Percentiles rank a stretch among this genome's conserved stretches.
phyloP scores from a whole-genome alignment of 2,329 filamentous ascomycete species.

The Cladosporium sp. region DNA sequence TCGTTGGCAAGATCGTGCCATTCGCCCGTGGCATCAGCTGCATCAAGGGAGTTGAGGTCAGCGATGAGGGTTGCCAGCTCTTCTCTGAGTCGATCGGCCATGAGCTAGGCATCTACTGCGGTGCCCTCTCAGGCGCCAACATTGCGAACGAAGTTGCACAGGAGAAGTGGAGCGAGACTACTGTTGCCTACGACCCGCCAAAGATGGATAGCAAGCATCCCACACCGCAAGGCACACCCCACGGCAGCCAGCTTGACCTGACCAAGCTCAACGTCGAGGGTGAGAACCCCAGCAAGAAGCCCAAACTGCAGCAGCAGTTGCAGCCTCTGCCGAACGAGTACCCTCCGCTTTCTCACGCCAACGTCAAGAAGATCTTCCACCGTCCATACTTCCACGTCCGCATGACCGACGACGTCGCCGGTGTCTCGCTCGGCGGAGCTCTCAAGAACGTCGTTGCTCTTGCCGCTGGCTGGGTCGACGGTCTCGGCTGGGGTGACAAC shows the following conservation, averaged over 20 bases:
- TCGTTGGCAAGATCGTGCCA: conserved; percentile 85
- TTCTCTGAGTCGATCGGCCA: conserved; percentile 95
- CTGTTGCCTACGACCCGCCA: conserved; percentile 92
- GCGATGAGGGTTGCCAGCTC: conserved; percentile 73
- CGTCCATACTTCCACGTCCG: conserved; percentile 97
- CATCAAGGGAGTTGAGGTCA: conserved; percentile 96
- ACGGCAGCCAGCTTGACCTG: conserved; percentile 47
- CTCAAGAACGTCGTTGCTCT: conserved; percentile 97
- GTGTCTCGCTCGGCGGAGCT: conserved; percentile 89
- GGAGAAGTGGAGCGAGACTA: conserved; percentile 97
- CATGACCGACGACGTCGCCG: conserved; percentile 91
- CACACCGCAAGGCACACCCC: conserved; percentile 56
- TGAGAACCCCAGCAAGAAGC: conserved; percentile 26
- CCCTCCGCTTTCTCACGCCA: conserved; percentile 79
- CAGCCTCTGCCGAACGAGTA: conserved; percentile 78
- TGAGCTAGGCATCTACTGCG: conserved; percentile 91
- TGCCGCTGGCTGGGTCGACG: conserved; percentile 91
- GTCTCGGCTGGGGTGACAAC: conserved; percentile 96
- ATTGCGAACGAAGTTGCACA: conserved; percentile 91
- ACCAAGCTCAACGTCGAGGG: conserved; percentile 39
- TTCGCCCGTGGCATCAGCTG: conserved; percentile 93
- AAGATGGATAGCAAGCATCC: conserved; percentile 79
- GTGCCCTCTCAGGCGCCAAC: conserved; percentile 92
- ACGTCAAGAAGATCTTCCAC: conserved; percentile 86
- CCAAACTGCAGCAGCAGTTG: conserved; percentile 63